Evolutionary conservation across 805 yeast species (phyloP), one percentile per base, ranked within the genome.

Genomic region (Saccharomycopsis sp.): DNA sequence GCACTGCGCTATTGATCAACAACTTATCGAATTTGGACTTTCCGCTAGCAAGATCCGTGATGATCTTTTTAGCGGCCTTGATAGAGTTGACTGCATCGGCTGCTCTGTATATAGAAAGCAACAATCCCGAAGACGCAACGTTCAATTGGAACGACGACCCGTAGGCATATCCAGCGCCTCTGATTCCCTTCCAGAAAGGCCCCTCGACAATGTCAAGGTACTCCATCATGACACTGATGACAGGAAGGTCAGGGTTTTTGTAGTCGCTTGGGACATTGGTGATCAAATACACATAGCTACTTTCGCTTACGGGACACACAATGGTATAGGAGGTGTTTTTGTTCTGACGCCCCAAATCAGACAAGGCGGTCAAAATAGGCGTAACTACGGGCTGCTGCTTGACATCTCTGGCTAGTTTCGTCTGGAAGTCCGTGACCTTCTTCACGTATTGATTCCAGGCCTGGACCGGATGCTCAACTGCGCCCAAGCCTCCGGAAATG

Each of bases 161-260:
- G 69, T 94, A 94, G 0, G 97, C 97, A 50, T 89, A 74, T 1
- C 99, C 99, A 1, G 91, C 79, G 47, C 99, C 99, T 71, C 99
- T 81, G 37, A 94, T 88, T 57, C 95, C 97, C 65, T 89, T 81
- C 97, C 98, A 92, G 62, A 92, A 85, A 40, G 98, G 99, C 2
- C 99, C 99, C 70, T 94, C 99, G 18, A 89, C 90, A 41, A 90
- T 87, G 63, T 85, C 87, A 57, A 94, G 74, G 65, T 84, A 87
- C 57, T 87, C 91, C 4, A 86, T 78, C 4, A 91, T 89, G 24
- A 91, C 77, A 0, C 85, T 79, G 47, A 92, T 76, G 24, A 84
- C 85, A 54, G 87, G 83, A 34, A 84, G 34, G 41, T 52, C 55
- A 18, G 71, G 73, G 54, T 72, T 64, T 46, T 69, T 61, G 61